A percentile compares a stretch with the other conserved stretches of the same genome.
Evolutionary conservation across 257 asterid genomes (phyloP).

Genomic region (Vinca minor): DNA sequence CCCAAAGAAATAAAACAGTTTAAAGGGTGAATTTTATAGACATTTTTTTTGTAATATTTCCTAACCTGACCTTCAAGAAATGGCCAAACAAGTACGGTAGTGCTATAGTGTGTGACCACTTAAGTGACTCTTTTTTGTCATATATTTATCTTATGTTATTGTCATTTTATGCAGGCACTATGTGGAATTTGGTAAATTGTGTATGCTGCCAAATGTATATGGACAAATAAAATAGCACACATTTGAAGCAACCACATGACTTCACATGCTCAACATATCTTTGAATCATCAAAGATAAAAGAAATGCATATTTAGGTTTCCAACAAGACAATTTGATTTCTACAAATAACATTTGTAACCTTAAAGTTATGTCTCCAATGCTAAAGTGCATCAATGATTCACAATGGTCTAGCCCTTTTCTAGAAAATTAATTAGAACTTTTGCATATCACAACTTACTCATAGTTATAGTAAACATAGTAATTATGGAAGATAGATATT

Average conservation of each 20-base stretch:
- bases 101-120: slow-evolving; percentile 17
- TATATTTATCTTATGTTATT: slow-evolving; percentile 8
- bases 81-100: slow-evolving; percentile 16
- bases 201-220: slow-evolving; percentile 10
- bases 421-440: not conserved
- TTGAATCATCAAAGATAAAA: slow-evolving; percentile 1
- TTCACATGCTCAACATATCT: slow-evolving; percentile 23
- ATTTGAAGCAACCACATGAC: slow-evolving; percentile 22
- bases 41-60: slow-evolving; percentile 6
- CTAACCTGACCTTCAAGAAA: slow-evolving; percentile 13
- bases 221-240: slow-evolving; percentile 22
- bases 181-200: not conserved
- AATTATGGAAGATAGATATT: not conserved
- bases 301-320: slow-evolving; percentile 1
- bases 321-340: slow-evolving; percentile 12
- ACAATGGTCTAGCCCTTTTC: not conserved
- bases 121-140: slow-evolving; percentile 13
- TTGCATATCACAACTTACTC: too few species aligned
- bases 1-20: not conserved
- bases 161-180: slow-evolving; percentile 3
- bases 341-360: slow-evolving; percentile 10
- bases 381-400: not conserved
- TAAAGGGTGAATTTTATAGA: not conserved
- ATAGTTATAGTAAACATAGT: too few species aligned
- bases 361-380: slow-evolving; percentile 10